These are phyloP conservation scores for Didymella glomerata DNA, from an alignment of 2,329 filamentous ascomycete genomes.

Conservation along the genomic window DNA sequence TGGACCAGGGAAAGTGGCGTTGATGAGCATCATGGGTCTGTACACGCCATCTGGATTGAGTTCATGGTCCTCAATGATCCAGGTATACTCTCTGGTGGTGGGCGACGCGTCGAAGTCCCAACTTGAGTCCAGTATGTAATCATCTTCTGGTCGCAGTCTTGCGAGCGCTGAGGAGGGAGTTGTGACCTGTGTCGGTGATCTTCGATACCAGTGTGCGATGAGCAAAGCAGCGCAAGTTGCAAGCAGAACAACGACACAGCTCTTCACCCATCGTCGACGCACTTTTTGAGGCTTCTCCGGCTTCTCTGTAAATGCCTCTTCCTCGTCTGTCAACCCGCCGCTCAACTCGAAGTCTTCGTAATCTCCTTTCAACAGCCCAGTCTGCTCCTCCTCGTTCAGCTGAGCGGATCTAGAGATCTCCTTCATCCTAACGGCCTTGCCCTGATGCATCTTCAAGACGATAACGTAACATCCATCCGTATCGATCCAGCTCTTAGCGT, in stretches of 20 bases:
- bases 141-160: constrained; percentile 35
- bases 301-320: not conserved
- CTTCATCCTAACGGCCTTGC: constrained; percentile 9
- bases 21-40: constrained; percentile 54
- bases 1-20: constrained; percentile 52
- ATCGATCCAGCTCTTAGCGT: not conserved
- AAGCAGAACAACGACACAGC: not conserved
- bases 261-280: not conserved
- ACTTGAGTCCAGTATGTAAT: constrained; percentile 62
- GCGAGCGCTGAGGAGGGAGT: constrained; percentile 3
- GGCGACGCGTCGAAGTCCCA: constrained; percentile 65
- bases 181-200: not conserved
- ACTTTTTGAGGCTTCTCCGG: not conserved
- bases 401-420: constrained; percentile 10
- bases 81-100: constrained; percentile 65
- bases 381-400: constrained; percentile 26
- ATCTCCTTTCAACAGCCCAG: constrained; percentile 31
- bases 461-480: not conserved
- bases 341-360: constrained; percentile 16
- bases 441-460: not conserved
- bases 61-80: constrained; percentile 66
- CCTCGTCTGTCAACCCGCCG: constrained; percentile 8
- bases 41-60: constrained; percentile 66
- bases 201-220: constrained; percentile 1
- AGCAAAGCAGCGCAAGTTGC: not conserved